Evolutionary conservation across 495 filamentous ascomycete genomes (phyloP), one percentile per base, ranked within the genome.

Genomic region (Margaritispora aquatica): DNA sequence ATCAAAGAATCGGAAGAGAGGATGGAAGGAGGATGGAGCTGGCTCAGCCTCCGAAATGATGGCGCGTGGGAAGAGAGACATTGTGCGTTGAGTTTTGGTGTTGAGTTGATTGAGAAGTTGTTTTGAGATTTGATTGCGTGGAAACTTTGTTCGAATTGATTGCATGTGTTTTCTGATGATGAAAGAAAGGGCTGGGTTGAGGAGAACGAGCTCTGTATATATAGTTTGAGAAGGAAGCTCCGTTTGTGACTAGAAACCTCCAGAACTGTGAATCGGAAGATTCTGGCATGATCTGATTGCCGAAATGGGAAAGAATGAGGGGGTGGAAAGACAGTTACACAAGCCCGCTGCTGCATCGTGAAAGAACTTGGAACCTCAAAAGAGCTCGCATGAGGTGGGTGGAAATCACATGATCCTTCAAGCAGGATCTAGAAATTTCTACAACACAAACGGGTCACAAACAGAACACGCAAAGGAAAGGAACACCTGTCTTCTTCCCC

Each of bases 1-100:
- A 66, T 92, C 85, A 41, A 96, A 78, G 17, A 94, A 74, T 48
- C 82, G 84, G 79, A 93, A 88, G 65, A 93, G 80, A 26, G 85
- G 83, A 24, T 74, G 66, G 73, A 88, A 84, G 72, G 83, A 74
- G 26, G 47, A 29, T 13, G 31, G 29, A 24, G 52, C 15, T 23
- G 23, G 36, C 26, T 61, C 70, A 66, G 50, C 70, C 46, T 65
- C 73, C 51, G 72, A 66, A 53, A 73, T 51, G 69, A 80, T 75
- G 61, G 72, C 69, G 66, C 77, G 77, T 62, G 84, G 74, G 71
- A 86, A 83, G 74, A 88, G 77, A 65, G 86, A 77, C 88, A 92
- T 90, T 64, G 71, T 82, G 71, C 58, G 58, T 55, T 61, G 62
- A 27, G 55, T 51, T 57, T 49, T 19, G 24, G 23, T 23, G 24